Conservation (phyloP, 768 basidiomycete genomes). For the Lactarius quietus region DNA sequence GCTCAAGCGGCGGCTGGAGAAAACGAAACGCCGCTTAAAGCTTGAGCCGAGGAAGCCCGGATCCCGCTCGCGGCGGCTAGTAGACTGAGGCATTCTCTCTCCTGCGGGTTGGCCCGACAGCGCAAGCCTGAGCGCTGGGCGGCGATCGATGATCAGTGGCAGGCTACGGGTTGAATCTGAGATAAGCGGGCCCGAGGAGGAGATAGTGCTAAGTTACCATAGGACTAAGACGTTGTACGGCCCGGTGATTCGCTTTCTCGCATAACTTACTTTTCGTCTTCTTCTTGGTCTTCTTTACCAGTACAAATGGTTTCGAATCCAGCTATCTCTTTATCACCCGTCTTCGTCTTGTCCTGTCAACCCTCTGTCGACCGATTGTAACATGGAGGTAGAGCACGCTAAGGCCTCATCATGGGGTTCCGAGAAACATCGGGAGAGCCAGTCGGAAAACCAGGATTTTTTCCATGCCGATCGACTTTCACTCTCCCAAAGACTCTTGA, state of each 20-base stretch:
- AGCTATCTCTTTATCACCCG: background rate
- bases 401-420: background rate
- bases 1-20: no score
- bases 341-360: background rate
- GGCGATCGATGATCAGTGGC: no score
- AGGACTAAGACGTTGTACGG: no score
- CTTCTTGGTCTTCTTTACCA: no score
- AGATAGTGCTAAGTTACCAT: no score
- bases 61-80: conserved; percentile 4
- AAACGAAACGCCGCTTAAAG: conserved; percentile 45
- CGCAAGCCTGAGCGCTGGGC: background rate
- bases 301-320: background rate
- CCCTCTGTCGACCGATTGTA: background rate
- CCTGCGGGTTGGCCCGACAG: background rate
- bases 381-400: background rate
- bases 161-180: no score
- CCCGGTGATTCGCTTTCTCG: no score
- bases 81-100: background rate
- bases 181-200: no score
- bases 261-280: no score
- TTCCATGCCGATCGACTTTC: background rate
- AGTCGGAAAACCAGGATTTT: background rate
- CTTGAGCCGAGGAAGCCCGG: conserved; percentile 37
- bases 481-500: conserved; percentile 27
- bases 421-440: background rate